Evolutionary conservation across 768 basidiomycete genomes (phyloP).

Genomic region (Psilocybe azurescens): DNA sequence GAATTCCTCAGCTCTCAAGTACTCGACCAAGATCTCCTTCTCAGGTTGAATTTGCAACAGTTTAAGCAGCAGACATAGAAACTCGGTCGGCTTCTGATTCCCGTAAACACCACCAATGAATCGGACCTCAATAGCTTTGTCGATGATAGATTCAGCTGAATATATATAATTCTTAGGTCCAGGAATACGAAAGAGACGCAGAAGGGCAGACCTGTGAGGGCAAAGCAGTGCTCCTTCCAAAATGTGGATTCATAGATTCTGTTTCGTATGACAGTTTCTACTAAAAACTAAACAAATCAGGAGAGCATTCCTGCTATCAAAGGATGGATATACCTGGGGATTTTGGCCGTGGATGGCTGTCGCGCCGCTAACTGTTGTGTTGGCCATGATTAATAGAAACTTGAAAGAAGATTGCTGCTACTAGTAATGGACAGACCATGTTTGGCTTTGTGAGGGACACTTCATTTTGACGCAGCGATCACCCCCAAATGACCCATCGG

Average conservation of each 20-base stretch:
- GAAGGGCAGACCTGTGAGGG: slow-evolving; percentile 74
- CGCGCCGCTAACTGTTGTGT: slow-evolving; percentile 89
- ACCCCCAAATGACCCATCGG: too few species aligned
- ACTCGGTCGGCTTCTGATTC: slow-evolving; percentile 94
- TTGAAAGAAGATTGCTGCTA: neutral
- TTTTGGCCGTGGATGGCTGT: slow-evolving; percentile 95
- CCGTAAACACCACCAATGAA: slow-evolving; percentile 94
- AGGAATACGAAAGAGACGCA: slow-evolving; percentile 1
- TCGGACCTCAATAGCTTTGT: slow-evolving; percentile 85
- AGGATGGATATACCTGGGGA: slow-evolving; percentile 73
- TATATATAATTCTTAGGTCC: neutral
- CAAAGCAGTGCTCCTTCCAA: slow-evolving; percentile 99
- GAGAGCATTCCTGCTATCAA: slow-evolving; percentile 10
- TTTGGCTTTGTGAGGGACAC: neutral
- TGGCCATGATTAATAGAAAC: slow-evolving; percentile 67
- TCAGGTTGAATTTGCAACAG: slow-evolving; percentile 97
- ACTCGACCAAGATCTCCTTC: slow-evolving; percentile 96
- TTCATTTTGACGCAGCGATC: too few species aligned
- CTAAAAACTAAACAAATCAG: slow-evolving; percentile 68
- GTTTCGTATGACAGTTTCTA: slow-evolving; percentile 95
- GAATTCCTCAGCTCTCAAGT: slow-evolving; percentile 96
- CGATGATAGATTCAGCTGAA: slow-evolving; percentile 90
- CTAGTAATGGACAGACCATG: neutral
- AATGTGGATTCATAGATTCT: slow-evolving; percentile 94
- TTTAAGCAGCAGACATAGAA: slow-evolving; percentile 91